phyloP scores from a whole-genome alignment of 352 stramenopile species.

The Pythium angustatum region DNA sequence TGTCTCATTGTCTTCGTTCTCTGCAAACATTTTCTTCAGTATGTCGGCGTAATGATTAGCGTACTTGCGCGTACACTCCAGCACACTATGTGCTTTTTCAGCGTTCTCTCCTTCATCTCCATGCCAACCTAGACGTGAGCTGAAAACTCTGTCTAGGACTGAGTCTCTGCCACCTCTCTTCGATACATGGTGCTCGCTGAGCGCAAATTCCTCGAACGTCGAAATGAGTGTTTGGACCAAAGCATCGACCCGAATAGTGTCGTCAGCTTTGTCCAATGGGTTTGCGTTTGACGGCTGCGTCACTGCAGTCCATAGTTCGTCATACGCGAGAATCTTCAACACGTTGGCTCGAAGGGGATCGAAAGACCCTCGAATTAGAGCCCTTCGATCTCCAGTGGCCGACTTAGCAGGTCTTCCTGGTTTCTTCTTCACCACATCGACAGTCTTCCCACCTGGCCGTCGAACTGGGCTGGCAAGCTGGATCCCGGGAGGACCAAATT shows the following conservation, averaged over 20 bases:
- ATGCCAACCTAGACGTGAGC: constrained; percentile 4
- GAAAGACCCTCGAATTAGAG: constrained; percentile 35
- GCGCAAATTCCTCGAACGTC: not conserved
- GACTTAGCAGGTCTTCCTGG: constrained; percentile 25
- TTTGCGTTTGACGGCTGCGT: not conserved
- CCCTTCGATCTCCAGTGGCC: constrained; percentile 19
- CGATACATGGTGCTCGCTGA: not conserved
- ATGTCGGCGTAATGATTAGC: constrained; percentile 2
- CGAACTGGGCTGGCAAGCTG: not conserved
- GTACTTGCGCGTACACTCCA: constrained; percentile 8
- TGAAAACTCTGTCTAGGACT: constrained; percentile 3
- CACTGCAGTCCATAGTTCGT: constrained; percentile 1
- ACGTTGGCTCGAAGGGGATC: constrained; percentile 34
- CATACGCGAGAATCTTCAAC: constrained; percentile 37
- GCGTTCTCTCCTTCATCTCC: not conserved
- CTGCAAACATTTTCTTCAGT: not conserved
- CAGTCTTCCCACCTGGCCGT: not conserved
- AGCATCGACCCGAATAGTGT: not conserved
- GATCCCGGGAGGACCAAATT: constrained; percentile 37
- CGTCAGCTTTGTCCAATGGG: not conserved
- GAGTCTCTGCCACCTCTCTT: not conserved
- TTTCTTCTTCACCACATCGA: constrained; percentile 33
- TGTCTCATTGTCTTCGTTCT: not conserved
- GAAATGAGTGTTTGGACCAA: constrained; percentile 1
- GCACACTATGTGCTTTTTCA: not conserved